These are phyloP conservation scores for Tagetes erecta DNA, from an alignment of 129 eudicot genomes.

Conservation along the genomic window DNA sequence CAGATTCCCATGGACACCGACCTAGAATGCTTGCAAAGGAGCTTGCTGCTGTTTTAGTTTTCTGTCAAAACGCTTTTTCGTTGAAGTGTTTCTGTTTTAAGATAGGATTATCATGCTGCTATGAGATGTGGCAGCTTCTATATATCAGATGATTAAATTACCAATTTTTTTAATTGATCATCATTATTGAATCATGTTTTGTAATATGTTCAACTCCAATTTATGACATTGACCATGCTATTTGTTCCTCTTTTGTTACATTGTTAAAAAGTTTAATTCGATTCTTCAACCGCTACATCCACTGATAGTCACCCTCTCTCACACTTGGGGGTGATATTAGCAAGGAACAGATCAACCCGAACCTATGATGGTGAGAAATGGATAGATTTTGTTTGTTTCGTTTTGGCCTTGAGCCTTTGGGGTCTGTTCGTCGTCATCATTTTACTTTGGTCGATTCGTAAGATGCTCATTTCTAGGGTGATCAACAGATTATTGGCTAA, in stretches of 20 bases:
- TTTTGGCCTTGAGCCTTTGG: too few species aligned
- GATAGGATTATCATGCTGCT: slow-evolving; percentile 1
- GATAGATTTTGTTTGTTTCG: too few species aligned
- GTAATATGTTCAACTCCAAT: slow-evolving; percentile 15
- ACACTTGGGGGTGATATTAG: too few species aligned
- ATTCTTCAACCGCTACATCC: not conserved
- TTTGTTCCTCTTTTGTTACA: not conserved
- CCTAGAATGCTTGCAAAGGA: slow-evolving; percentile 12
- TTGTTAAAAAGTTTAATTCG: not conserved
- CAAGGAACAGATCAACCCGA: too few species aligned
- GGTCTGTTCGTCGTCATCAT: too few species aligned
- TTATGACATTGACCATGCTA: slow-evolving; percentile 18
- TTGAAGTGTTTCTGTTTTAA: slow-evolving; percentile 17
- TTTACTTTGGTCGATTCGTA: too few species aligned
- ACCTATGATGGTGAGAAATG: too few species aligned
- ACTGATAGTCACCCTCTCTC: too few species aligned
- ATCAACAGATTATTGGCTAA: too few species aligned
- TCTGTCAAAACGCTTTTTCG: slow-evolving; percentile 11
- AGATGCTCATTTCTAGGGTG: too few species aligned
- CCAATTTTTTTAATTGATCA: slow-evolving; percentile 2
- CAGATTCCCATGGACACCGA: slow-evolving; percentile 10
- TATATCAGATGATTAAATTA: slow-evolving; percentile 16
- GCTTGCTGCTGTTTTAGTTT: slow-evolving; percentile 23
- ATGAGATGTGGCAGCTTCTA: slow-evolving; percentile 24
- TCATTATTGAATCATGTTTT: slow-evolving; percentile 21